Conservation (phyloP, 148 eudicot genomes). For the Drosera capensis region DNA sequence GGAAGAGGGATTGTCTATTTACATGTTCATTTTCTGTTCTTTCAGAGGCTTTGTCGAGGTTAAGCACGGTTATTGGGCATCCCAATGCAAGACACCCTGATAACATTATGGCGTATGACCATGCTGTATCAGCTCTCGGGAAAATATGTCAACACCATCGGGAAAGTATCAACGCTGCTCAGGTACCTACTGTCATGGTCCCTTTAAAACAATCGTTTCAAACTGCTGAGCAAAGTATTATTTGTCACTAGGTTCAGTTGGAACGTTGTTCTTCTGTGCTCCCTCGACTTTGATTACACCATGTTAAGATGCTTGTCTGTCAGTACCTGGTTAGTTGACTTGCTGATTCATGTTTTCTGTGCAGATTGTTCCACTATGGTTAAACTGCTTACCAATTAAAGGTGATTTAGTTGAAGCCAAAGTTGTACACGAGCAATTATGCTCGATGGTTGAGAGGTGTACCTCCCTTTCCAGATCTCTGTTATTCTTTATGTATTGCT, state of each 20-base stretch:
- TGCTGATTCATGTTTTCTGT: slow-evolving; percentile 1
- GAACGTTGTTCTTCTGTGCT: not conserved
- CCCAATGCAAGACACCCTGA: slow-evolving; percentile 22
- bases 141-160: slow-evolving; percentile 33
- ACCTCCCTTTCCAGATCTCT: not conserved
- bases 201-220: too few relatives aligned
- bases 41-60: slow-evolving; percentile 32
- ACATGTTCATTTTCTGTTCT: not conserved
- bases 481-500: not conserved
- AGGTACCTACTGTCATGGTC: slow-evolving; percentile 17
- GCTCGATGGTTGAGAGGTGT: slow-evolving; percentile 35
- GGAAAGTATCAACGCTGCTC: slow-evolving; percentile 24
- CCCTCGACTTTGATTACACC: too few relatives aligned
- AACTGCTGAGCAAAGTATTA: too few relatives aligned
- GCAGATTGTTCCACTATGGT: slow-evolving; percentile 30
- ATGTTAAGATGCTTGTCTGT: too few relatives aligned
- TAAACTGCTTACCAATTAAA: slow-evolving; percentile 28
- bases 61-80: slow-evolving; percentile 20
- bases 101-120: slow-evolving; percentile 32
- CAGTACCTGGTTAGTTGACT: not conserved
- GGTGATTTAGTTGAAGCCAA: slow-evolving; percentile 34
- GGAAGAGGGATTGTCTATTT: not conserved
- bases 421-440: slow-evolving; percentile 34
- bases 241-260: not conserved
- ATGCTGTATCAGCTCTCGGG: slow-evolving; percentile 42